These are phyloP conservation scores for Antarctomyces pellizariae DNA, from an alignment of 495 filamentous ascomycete genomes.

Conservation along the genomic window DNA sequence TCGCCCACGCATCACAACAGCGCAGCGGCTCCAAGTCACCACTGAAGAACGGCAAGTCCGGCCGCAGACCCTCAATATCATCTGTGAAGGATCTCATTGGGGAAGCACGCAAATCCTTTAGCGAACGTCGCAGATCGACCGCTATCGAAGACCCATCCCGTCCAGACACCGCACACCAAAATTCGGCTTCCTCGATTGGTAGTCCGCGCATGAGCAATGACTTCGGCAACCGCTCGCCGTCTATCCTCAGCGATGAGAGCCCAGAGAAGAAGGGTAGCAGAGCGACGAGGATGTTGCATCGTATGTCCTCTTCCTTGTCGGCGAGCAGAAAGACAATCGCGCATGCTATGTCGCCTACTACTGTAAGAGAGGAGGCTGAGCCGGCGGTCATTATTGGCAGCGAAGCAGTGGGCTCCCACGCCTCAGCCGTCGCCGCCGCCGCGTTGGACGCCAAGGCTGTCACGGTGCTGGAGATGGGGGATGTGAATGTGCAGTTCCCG, in stretches of 20 bases:
- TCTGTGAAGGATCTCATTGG: conserved; percentile 29
- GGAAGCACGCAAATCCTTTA: conserved; percentile 20
- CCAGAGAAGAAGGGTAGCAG: conserved; percentile 36
- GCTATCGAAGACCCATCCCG: conserved; percentile 11
- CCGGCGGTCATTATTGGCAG: conserved; percentile 20
- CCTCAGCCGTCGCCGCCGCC: conserved; percentile 11
- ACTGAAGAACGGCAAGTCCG: conserved; percentile 9
- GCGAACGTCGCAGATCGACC: conserved; percentile 18
- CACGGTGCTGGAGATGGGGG: conserved; percentile 44
- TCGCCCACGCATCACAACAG: no score
- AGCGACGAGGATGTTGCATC: conserved; percentile 56
- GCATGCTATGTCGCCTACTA: conserved; percentile 27
- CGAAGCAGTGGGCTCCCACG: conserved; percentile 9
- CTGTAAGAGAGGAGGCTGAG: conserved; percentile 37
- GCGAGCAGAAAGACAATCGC: conserved; percentile 34
- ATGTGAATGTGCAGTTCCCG: conserved; percentile 84
- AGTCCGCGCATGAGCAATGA: no score
- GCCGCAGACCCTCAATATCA: conserved; percentile 23
- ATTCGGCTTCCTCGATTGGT: no score
- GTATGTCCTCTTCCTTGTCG: conserved; percentile 48
- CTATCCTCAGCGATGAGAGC: conserved; percentile 5
- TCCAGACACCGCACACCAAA: no score
- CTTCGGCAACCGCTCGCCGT: conserved; percentile 7
- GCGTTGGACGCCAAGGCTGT: conserved; percentile 14
- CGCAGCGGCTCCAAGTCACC: no score